Percentiles rank a stretch among this genome's conserved stretches.
phyloP scores from a whole-genome alignment of 1,284 basidiomycete genomes.

The Puccinia polysora region DNA sequence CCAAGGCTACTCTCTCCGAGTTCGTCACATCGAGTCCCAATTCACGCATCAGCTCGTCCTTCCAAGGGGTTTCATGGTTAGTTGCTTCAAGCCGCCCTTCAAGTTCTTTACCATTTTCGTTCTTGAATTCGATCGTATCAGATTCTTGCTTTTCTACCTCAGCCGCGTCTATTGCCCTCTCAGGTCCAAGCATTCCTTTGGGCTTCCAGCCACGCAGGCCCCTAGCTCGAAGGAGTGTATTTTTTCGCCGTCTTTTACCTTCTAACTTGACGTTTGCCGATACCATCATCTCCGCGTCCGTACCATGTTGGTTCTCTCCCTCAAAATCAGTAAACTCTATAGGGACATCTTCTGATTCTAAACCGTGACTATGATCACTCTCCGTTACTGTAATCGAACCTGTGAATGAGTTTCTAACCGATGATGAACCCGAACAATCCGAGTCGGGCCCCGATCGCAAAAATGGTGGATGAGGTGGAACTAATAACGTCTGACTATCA shows the following conservation, averaged over 20 bases:
- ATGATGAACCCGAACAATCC: not conserved
- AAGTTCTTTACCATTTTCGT: too few species aligned
- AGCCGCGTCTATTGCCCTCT: not conserved
- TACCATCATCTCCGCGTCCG: slow-evolving; percentile 28
- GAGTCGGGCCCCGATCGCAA: slow-evolving; percentile 1
- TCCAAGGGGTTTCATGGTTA: not conserved
- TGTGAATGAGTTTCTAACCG: slow-evolving; percentile 14
- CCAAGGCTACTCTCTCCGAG: slow-evolving; percentile 10
- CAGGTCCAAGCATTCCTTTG: not conserved
- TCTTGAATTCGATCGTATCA: too few species aligned
- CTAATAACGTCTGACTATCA: slow-evolving; percentile 17
- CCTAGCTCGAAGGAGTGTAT: slow-evolving; percentile 8
- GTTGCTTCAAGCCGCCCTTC: too few species aligned
- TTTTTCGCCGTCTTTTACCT: slow-evolving; percentile 22
- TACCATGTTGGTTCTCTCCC: slow-evolving; percentile 28
- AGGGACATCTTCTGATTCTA: not conserved
- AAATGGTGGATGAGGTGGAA: slow-evolving; percentile 33
- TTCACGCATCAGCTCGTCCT: not conserved
- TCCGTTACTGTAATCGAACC: slow-evolving; percentile 11
- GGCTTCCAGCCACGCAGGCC: not conserved
- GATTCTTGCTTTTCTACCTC: not conserved
- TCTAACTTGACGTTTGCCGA: slow-evolving; percentile 31
- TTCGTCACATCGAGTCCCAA: slow-evolving; percentile 12
- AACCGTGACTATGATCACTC: slow-evolving; percentile 1
- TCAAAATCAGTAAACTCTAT: slow-evolving; percentile 41